These are phyloP conservation scores for Dioszegia aurantiaca DNA, from an alignment of 768 basidiomycete genomes.

Conservation along the genomic window DNA sequence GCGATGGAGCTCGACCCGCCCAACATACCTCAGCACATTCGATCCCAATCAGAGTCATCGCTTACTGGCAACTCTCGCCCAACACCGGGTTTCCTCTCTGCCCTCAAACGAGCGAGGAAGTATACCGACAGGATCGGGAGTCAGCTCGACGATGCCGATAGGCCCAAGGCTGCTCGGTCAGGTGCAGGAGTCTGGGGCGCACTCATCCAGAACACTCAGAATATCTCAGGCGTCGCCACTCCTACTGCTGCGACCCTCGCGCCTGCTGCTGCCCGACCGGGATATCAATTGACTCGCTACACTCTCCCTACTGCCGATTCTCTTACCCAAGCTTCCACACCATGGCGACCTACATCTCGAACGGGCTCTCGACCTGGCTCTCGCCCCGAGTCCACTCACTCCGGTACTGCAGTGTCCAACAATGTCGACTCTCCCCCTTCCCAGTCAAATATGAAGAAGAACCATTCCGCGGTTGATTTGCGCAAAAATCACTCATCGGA, in stretches of 20 bases:
- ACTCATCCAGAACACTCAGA: conserved; percentile 68
- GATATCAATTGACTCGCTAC: conserved; percentile 66
- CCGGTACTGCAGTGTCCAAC: conserved; percentile 34
- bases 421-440: conserved; percentile 23
- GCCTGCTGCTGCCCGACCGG: conserved; percentile 64
- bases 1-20: conserved; percentile 1
- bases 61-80: conserved; percentile 7
- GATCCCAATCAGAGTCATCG: conserved; percentile 15
- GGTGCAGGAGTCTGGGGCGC: conserved; percentile 67
- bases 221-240: conserved; percentile 60
- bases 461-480: conserved; percentile 4
- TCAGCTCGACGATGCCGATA: conserved; percentile 14
- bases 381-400: conserved; percentile 38
- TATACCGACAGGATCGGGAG: conserved; percentile 8
- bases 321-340: not conserved
- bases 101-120: conserved; percentile 27
- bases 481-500: conserved; percentile 31
- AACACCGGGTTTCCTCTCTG: conserved; percentile 24
- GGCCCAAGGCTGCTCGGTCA: conserved; percentile 56
- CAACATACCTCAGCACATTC: conserved; percentile 9
- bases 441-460: conserved; percentile 12
- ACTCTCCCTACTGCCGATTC: conserved; percentile 27
- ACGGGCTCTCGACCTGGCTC: conserved; percentile 23
- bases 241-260: conserved; percentile 55
- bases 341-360: conserved; percentile 34